Conservation (phyloP, 2,329 filamentous ascomycete species). For the Colletotrichum theobromicola region DNA sequence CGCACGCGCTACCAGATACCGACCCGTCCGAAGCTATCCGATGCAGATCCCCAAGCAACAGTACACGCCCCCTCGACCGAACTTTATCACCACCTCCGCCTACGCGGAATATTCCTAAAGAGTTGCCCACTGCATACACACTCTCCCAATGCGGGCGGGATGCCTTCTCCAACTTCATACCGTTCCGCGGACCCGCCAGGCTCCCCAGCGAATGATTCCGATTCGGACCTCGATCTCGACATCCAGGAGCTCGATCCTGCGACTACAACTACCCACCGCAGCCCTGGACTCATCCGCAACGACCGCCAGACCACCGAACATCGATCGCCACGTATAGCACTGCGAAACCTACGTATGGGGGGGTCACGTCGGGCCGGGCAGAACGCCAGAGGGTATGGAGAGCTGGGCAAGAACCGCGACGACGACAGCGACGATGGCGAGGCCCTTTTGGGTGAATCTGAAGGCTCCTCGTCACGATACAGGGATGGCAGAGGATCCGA, state of each 20-base stretch:
- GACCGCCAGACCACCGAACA: slow-evolving; percentile 51
- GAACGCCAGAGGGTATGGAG: slow-evolving; percentile 62
- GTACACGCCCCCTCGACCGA: slow-evolving; percentile 13
- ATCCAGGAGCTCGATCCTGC: slow-evolving; percentile 79
- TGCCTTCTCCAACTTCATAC: slow-evolving; percentile 61
- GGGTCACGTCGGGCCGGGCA: slow-evolving; percentile 62
- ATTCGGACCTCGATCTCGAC: slow-evolving; percentile 80
- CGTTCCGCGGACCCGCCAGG: slow-evolving; percentile 67
- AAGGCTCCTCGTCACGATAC: slow-evolving; percentile 58
- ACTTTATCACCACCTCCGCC: slow-evolving; percentile 16
- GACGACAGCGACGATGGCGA: slow-evolving; percentile 70
- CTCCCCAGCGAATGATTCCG: slow-evolving; percentile 71
- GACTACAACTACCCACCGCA: slow-evolving; percentile 29
- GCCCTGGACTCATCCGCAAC: slow-evolving; percentile 48
- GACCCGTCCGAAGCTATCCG: slow-evolving; percentile 6
- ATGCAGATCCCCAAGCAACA: slow-evolving; percentile 19
- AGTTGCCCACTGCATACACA: slow-evolving; percentile 11
- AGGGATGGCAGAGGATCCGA: slow-evolving; percentile 63
- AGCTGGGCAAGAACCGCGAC: slow-evolving; percentile 61
- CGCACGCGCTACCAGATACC: neutral
- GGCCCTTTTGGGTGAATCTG: slow-evolving; percentile 69
- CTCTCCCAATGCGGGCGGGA: slow-evolving; percentile 43
- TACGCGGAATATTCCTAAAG: neutral
- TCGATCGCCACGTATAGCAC: slow-evolving; percentile 67
- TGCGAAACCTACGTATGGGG: slow-evolving; percentile 73